A percentile compares a stretch with the other conserved stretches of the same genome.
These are phyloP conservation scores for Onygenales sp. DNA, from an alignment of 2,329 filamentous ascomycete genomes.

Conservation along the genomic window DNA sequence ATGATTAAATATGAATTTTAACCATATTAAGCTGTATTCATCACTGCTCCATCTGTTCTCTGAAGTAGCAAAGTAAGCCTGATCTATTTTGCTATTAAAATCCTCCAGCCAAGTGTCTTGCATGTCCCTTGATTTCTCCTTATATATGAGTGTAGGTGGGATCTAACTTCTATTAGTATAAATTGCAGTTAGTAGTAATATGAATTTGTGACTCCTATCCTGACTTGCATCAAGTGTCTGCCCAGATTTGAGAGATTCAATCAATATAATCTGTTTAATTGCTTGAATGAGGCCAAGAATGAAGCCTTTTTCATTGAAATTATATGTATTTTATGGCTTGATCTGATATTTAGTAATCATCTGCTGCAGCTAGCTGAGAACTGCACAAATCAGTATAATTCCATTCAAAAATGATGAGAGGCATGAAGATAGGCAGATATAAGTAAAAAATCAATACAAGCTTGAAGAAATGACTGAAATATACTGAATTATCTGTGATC, in stretches of 20 bases:
- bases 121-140: background rate
- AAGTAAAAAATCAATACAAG: too few relatives aligned
- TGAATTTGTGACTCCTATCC: background rate
- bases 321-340: slow-evolving; percentile 5
- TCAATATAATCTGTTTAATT: slow-evolving; percentile 2
- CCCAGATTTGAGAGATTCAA: background rate
- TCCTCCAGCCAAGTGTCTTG: slow-evolving; percentile 2
- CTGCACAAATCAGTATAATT: too few relatives aligned
- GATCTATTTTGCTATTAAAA: background rate
- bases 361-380: background rate
- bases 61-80: slow-evolving; percentile 2
- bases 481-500: too few relatives aligned
- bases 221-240: background rate
- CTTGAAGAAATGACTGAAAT: too few relatives aligned
- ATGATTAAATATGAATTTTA: too few relatives aligned
- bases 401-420: too few relatives aligned
- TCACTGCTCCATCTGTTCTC: too few relatives aligned
- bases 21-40: too few relatives aligned
- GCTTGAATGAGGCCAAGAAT: background rate
- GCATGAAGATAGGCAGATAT: too few relatives aligned
- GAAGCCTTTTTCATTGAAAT: slow-evolving; percentile 8
- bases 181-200: slow-evolving; percentile 1
- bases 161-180: background rate
- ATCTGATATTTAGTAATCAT: slow-evolving; percentile 6
- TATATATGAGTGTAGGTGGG: slow-evolving; percentile 4